Base-by-base conservation (phyloP, 805 yeast genomes). In the Starmerella stellata region DNA sequence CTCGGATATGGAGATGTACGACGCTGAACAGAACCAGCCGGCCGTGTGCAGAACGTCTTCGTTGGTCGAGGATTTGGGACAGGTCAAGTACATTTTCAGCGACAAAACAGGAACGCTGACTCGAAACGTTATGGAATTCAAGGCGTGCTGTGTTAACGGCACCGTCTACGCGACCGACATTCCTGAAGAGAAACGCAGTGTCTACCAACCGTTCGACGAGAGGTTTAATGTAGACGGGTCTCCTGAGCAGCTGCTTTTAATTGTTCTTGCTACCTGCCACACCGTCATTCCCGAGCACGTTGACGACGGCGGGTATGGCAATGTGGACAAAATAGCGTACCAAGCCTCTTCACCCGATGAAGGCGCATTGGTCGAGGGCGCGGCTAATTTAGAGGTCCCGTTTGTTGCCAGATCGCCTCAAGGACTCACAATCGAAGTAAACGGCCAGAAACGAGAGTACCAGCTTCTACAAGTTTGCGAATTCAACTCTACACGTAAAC, bases 341-440 rank as follows among this genome's bases (percentile, higher is more conserved):
- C 99, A 90, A 60, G 98, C 99, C 1, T 95, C 98, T 0, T 85
- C 96, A 0, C 98, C 98, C 0, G 99, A 90, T 62, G 98, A 92
- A 63, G 98, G 98, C 37, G 99, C 99, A 0, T 65, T 90, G 44
- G 99, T 90, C 2, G 83, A 85, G 51, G 99, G 99, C 42, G 96
- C 94, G 15, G 90, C 95, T 0, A 66, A 65, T 52, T 62, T 87
- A 35, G 96, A 95, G 0, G 90, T 78, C 55, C 74, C 69, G 45
- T 92, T 90, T 55, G 69, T 71, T 5, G 73, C 82, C 35, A 77
- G 99, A 61, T 74, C 74, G 36, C 99, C 99, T 4, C 74, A 74
- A 42, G 68, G 78, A 18, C 77, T 92, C 24, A 70, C 80, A 0
- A 67, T 92, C 30, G 69, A 71, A 35, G 62, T 69, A 7, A 52